Conservation (phyloP, 148 eudicot genomes). For the Talinum fruticosum region DNA sequence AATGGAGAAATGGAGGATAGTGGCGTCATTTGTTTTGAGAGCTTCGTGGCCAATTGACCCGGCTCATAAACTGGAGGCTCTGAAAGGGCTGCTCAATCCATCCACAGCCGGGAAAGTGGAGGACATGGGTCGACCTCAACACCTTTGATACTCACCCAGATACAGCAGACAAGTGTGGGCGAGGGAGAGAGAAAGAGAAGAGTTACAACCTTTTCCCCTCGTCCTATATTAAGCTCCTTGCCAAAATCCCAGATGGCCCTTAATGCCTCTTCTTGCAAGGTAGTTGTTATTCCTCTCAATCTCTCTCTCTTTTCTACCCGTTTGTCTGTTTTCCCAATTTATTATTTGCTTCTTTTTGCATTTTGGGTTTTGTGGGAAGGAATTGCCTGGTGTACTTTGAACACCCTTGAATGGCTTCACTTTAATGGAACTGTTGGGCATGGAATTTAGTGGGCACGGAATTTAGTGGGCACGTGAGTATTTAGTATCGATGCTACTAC, state of each 20-base stretch:
- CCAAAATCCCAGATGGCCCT: constrained; percentile 9
- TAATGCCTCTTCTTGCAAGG: constrained; percentile 26
- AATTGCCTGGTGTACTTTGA: background rate
- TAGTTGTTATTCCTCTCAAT: background rate
- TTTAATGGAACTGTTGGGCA: background rate
- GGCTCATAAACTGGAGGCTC: background rate
- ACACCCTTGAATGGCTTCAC: background rate
- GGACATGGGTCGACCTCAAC: background rate
- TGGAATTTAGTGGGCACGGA: background rate
- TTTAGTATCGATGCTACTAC: background rate
- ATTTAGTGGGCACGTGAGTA: background rate
- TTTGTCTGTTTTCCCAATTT: background rate
- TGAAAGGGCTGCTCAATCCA: background rate
- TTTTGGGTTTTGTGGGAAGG: background rate
- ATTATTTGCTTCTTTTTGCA: background rate
- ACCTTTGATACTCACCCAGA: no score
- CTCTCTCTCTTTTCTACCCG: background rate
- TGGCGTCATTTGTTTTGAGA: no score
- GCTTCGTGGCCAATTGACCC: no score
- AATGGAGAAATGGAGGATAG: no score
- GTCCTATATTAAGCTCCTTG: background rate
- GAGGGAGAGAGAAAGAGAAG: no score
- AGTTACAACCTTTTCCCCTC: background rate
- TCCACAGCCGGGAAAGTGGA: background rate
- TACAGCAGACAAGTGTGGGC: no score